Evolutionary conservation across 1,284 basidiomycete genomes (phyloP).

Genomic region (Malassezia pachydermatis): DNA sequence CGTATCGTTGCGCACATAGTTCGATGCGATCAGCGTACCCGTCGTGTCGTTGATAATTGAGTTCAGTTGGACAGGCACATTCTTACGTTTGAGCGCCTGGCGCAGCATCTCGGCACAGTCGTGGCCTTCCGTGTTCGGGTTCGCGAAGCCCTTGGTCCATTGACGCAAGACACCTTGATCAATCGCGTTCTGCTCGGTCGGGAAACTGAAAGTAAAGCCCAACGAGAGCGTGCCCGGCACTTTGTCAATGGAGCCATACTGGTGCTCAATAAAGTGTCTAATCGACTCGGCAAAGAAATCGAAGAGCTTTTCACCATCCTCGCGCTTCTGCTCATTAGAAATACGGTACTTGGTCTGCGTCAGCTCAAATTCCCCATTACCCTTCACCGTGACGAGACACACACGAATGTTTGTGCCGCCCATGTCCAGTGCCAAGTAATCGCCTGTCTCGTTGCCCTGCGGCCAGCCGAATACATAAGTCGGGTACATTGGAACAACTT

Average conservation of each 20-base stretch:
- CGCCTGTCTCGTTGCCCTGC: constrained; percentile 73
- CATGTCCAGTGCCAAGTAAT: constrained; percentile 85
- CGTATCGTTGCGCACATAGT: constrained; percentile 82
- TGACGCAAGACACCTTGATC: constrained; percentile 90
- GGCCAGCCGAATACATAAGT: constrained; percentile 97
- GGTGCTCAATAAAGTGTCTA: constrained; percentile 74
- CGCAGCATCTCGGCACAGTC: constrained; percentile 90
- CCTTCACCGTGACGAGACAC: constrained; percentile 84
- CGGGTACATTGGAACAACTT: constrained; percentile 92
- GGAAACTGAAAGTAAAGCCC: constrained; percentile 18
- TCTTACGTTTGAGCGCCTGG: constrained; percentile 62
- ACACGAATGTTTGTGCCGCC: constrained; percentile 91
- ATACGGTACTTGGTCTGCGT: constrained; percentile 95
- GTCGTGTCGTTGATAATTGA: constrained; percentile 74
- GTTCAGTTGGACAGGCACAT: constrained; percentile 43
- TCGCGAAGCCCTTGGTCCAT: constrained; percentile 98
- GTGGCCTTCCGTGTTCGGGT: constrained; percentile 76
- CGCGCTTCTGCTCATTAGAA: constrained; percentile 94
- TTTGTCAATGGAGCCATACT: constrained; percentile 59
- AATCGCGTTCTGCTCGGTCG: constrained; percentile 63
- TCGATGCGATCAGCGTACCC: constrained; percentile 88
- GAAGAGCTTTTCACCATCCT: constrained; percentile 84
- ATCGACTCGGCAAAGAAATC: constrained; percentile 96
- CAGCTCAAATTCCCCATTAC: constrained; percentile 89
- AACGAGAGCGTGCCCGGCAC: constrained; percentile 55